Evolutionary conservation across 805 yeast species (phyloP).

Genomic region (Candida silvatica): DNA sequence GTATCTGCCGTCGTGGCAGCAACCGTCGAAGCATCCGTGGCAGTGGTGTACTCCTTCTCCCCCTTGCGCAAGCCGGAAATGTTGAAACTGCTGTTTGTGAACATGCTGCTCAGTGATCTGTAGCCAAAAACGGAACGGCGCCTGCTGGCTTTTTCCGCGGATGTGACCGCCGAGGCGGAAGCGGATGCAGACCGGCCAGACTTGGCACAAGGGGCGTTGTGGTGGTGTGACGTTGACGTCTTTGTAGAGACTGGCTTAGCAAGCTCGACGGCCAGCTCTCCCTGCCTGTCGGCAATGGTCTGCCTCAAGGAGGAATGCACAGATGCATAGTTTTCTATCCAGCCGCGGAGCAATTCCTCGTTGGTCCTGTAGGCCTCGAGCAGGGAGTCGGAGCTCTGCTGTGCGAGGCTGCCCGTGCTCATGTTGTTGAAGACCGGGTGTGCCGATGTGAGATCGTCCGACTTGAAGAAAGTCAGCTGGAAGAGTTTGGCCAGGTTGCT

Average conservation of each 20-base stretch:
- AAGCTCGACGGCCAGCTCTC: slow-evolving; percentile 8
- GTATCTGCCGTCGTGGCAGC: not conserved
- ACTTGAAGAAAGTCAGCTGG: slow-evolving; percentile 28
- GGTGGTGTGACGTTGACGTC: no score
- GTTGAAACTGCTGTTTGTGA: slow-evolving; percentile 5
- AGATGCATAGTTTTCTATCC: slow-evolving; percentile 17
- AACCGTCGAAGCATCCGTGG: no score
- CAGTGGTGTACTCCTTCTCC: no score
- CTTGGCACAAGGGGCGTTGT: no score
- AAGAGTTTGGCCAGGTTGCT: slow-evolving; percentile 29
- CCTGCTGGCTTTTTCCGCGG: slow-evolving; percentile 13
- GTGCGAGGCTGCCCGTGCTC: not conserved
- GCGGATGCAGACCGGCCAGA: no score
- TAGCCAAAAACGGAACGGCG: slow-evolving; percentile 22
- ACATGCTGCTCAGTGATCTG: slow-evolving; percentile 17
- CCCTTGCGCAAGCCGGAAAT: slow-evolving; percentile 1
- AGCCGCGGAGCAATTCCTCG: slow-evolving; percentile 18
- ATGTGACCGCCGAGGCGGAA: no score
- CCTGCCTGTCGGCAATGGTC: slow-evolving; percentile 3
- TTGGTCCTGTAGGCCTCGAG: slow-evolving; percentile 20
- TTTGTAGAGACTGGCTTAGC: slow-evolving; percentile 9
- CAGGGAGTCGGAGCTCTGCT: slow-evolving; percentile 18
- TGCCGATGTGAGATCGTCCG: slow-evolving; percentile 16
- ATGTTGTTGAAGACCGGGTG: slow-evolving; percentile 4
- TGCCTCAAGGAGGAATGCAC: slow-evolving; percentile 9